phyloP scores from a whole-genome alignment of 2,329 filamentous ascomycete species.

The Colletotrichum brevisporum region DNA sequence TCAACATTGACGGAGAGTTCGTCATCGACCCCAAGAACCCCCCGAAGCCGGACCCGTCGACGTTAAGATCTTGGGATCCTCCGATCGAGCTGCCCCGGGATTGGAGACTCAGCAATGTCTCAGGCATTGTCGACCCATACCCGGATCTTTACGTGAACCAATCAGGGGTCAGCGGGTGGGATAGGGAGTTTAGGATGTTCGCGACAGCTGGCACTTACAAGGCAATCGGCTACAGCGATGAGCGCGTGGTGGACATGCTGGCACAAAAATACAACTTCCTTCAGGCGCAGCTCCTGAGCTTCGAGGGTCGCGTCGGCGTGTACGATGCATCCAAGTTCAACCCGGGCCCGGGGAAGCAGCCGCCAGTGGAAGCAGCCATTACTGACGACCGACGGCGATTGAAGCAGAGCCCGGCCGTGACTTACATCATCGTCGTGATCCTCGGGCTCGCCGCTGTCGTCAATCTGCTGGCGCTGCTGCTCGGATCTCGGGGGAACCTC shows the following conservation, averaged over 20 bases:
- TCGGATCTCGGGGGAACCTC: neutral
- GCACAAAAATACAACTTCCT: neutral
- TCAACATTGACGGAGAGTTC: slow-evolving; percentile 6
- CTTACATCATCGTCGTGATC: slow-evolving; percentile 18
- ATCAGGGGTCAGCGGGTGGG: neutral
- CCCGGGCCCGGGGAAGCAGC: neutral
- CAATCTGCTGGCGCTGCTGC: slow-evolving; percentile 19
- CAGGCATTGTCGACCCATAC: neutral
- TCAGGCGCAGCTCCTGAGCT: slow-evolving; percentile 17
- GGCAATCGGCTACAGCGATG: too few species aligned
- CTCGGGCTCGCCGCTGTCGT: neutral
- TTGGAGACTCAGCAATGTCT: neutral
- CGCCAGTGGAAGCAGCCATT: neutral
- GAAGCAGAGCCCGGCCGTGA: slow-evolving; percentile 15
- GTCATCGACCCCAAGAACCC: slow-evolving; percentile 23
- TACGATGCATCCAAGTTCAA: neutral
- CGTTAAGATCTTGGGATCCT: neutral
- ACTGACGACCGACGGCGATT: slow-evolving; percentile 19
- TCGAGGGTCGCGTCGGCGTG: neutral
- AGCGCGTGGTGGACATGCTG: neutral
- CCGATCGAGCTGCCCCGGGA: slow-evolving; percentile 12
- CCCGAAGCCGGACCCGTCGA: slow-evolving; percentile 4
- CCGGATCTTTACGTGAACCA: neutral
- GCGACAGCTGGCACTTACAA: too few species aligned
- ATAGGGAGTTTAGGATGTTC: neutral